A percentile compares a stretch with the other conserved stretches of the same genome.
Evolutionary conservation across 192 early-diverging fungal genomes (phyloP).

Genomic region (Coemansia sp.): DNA sequence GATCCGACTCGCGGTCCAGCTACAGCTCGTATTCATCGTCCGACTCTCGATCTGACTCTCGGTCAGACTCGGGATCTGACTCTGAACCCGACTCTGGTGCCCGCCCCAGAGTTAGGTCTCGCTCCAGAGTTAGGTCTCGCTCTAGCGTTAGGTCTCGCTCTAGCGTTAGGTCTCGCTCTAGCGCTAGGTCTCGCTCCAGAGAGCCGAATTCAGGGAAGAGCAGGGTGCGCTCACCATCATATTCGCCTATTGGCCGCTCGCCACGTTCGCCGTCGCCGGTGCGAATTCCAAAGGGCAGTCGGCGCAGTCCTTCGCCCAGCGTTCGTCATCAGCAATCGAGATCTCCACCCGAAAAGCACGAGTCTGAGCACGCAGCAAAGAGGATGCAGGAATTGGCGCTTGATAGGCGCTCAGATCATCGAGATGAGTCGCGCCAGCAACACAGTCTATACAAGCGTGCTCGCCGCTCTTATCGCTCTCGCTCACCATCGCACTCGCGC

Average conservation of each 20-base stretch:
- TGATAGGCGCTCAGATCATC: background rate
- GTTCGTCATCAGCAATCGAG: background rate
- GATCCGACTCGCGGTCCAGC: conserved; percentile 16
- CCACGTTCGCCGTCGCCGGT: conserved; percentile 2
- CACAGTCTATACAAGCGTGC: background rate
- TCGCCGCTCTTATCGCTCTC: background rate
- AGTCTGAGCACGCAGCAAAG: conserved; percentile 1
- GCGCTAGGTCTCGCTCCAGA: background rate
- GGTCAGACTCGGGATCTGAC: background rate
- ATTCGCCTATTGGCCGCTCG: conserved; percentile 19
- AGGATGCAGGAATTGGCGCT: conserved; percentile 19
- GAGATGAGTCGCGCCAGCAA: background rate
- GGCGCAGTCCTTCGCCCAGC: background rate
- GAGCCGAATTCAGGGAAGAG: background rate
- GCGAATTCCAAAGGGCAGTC: background rate
- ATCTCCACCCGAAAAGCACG: background rate
- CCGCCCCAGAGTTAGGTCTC: too few species aligned
- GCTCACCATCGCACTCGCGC: conserved; percentile 6
- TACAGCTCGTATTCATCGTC: conserved; percentile 10
- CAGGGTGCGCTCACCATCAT: conserved; percentile 39
- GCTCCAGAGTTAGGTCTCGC: conserved; percentile 1
- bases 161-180: conserved; percentile 2
- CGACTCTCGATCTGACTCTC: conserved; percentile 10
- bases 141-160: conserved; percentile 1
- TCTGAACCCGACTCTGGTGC: conserved; percentile 1